Percentiles rank a stretch among this genome's conserved stretches.
Conservation (phyloP, 2,329 filamentous ascomycete genomes). For the Hymenoscyphus albidus region DNA sequence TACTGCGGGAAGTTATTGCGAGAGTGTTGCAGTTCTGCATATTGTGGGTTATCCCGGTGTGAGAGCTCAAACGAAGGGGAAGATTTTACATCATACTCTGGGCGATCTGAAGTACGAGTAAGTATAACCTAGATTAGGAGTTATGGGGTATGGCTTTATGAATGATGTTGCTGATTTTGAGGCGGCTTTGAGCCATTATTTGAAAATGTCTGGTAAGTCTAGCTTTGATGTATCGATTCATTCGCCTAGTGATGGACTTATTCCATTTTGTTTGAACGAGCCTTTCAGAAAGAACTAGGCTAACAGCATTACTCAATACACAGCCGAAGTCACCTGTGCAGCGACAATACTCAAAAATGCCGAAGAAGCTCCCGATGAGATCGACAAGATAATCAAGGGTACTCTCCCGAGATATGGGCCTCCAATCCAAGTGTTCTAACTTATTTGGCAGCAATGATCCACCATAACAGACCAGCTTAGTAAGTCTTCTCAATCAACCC, state of each 20-base stretch:
- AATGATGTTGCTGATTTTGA: neutral
- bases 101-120: conserved; percentile 40
- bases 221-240: neutral
- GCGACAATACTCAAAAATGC: conserved; percentile 13
- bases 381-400: conserved; percentile 20
- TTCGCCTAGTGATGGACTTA: neutral
- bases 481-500: neutral
- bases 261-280: neutral
- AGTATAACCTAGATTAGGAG: neutral
- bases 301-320: neutral
- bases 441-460: conserved; percentile 12
- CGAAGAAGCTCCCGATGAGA: conserved; percentile 15
- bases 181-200: conserved; percentile 9
- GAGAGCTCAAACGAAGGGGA: conserved; percentile 10
- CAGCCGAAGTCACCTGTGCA: conserved; percentile 16
- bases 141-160: neutral
- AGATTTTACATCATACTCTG: conserved; percentile 50
- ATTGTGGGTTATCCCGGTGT: conserved; percentile 44
- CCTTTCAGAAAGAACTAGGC: neutral
- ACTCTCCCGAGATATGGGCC: neutral
- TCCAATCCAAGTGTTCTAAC: neutral
- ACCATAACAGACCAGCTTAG: conserved; percentile 13
- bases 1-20: conserved; percentile 53
- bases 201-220: conserved; percentile 13
- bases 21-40: conserved; percentile 52